Evolutionary conservation across 2,329 filamentous ascomycete species (phyloP).

Genomic region (Venturia aucupariae): DNA sequence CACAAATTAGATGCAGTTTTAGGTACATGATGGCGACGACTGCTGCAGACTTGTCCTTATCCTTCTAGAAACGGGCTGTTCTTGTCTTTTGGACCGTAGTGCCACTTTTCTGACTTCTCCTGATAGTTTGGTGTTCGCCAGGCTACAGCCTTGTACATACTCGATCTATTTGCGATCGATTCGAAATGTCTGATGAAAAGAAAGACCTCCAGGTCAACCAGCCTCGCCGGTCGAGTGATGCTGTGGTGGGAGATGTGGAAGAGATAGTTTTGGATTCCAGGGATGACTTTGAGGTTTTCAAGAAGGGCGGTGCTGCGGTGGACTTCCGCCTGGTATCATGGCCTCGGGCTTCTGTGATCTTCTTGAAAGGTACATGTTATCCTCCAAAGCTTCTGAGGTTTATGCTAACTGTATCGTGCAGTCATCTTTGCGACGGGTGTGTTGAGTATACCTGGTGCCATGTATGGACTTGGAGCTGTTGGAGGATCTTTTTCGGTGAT

Average conservation of each 20-base stretch:
- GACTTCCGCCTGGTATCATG: conserved; percentile 47
- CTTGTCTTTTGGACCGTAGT: too few species aligned
- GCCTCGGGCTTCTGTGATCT: conserved; percentile 43
- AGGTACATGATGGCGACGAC: background rate
- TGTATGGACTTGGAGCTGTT: conserved; percentile 40
- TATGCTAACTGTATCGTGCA: conserved; percentile 12
- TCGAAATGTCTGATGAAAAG: conserved; percentile 23
- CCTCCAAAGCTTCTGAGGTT: background rate
- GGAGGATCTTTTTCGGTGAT: conserved; percentile 40
- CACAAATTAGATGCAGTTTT: background rate
- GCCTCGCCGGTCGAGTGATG: conserved; percentile 20
- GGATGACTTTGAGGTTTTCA: conserved; percentile 41
- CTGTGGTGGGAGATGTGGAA: conserved; percentile 20
- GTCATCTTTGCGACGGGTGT: conserved; percentile 43
- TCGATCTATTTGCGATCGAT: background rate
- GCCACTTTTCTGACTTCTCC: too few species aligned
- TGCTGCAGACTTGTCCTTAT: too few species aligned
- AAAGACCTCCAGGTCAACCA: conserved; percentile 20
- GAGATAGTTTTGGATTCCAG: conserved; percentile 20
- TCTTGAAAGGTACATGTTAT: conserved; percentile 35
- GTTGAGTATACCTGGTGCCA: conserved; percentile 33
- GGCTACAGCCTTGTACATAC: conserved; percentile 5
- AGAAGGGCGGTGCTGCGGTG: conserved; percentile 37
- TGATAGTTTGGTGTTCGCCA: background rate
- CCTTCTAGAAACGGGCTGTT: too few species aligned